These are phyloP conservation scores for Blastosporella zonata DNA, from an alignment of 1,284 basidiomycete genomes.

Conservation along the genomic window DNA sequence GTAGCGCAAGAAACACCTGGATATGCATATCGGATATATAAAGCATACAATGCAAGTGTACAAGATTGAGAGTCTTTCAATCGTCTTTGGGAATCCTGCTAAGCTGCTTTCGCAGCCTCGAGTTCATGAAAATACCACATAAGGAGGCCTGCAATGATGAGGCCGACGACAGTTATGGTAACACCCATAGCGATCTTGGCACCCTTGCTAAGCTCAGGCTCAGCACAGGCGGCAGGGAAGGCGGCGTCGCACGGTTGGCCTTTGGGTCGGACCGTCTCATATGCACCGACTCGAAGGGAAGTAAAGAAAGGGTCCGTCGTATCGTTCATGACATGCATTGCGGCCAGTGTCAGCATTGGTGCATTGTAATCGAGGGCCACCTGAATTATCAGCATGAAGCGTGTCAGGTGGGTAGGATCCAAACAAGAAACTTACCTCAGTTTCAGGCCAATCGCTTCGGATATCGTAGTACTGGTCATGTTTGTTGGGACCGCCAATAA, in stretches of 20 bases:
- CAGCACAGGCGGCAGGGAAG: conserved; percentile 51
- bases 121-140: conserved; percentile 38
- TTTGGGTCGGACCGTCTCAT: conserved; percentile 56
- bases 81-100: background rate
- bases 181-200: conserved; percentile 74
- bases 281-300: conserved; percentile 62
- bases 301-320: conserved; percentile 81
- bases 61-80: background rate
- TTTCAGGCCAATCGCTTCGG: conserved; percentile 78
- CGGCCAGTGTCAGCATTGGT: conserved; percentile 78
- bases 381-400: conserved; percentile 29
- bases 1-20: background rate
- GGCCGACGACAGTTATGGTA: conserved; percentile 58
- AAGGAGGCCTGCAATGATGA: conserved; percentile 48
- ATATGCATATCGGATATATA: conserved; percentile 1
- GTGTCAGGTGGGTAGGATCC: background rate
- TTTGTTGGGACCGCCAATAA: conserved; percentile 83
- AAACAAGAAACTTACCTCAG: conserved; percentile 48
- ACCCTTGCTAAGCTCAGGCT: conserved; percentile 49
- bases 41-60: background rate
- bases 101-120: background rate
- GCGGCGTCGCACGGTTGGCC: conserved; percentile 77
- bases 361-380: conserved; percentile 83
- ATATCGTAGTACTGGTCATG: conserved; percentile 81
- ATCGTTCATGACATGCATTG: conserved; percentile 67